Percentiles rank a stretch among this genome's conserved stretches.
Conservation (phyloP, 2,329 filamentous ascomycete genomes). For the Claviceps maximensis region DNA sequence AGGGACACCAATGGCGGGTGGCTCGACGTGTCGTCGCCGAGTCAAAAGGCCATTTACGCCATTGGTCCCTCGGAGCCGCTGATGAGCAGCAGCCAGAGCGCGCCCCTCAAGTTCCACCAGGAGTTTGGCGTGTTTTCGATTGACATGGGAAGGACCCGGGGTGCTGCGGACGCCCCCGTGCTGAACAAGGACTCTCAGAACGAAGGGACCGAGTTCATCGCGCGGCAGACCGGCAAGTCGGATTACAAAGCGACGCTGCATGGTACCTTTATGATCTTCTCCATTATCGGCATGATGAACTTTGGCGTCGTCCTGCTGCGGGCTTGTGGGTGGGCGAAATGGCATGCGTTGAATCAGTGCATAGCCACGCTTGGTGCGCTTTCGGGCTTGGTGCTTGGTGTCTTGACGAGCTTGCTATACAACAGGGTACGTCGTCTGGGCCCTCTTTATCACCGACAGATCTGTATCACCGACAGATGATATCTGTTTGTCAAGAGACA, state of each 20-base stretch:
- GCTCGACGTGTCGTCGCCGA: slow-evolving; percentile 35
- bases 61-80: slow-evolving; percentile 34
- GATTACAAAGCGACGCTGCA: slow-evolving; percentile 31
- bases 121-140: slow-evolving; percentile 42
- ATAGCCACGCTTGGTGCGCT: slow-evolving; percentile 35
- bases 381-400: slow-evolving; percentile 36
- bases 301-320: slow-evolving; percentile 40
- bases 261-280: slow-evolving; percentile 40
- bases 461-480: no score
- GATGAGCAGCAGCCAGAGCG: slow-evolving; percentile 27
- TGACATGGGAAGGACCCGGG: slow-evolving; percentile 39
- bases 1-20: slow-evolving; percentile 21
- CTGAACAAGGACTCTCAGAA: slow-evolving; percentile 21
- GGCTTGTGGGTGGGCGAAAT: slow-evolving; percentile 35
- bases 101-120: slow-evolving; percentile 36
- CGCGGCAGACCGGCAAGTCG: slow-evolving; percentile 15
- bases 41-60: slow-evolving; percentile 41
- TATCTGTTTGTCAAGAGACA: background rate
- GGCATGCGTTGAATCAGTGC: slow-evolving; percentile 41
- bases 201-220: slow-evolving; percentile 23
- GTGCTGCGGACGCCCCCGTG: slow-evolving; percentile 27
- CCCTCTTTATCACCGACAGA: no score
- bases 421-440: slow-evolving; percentile 35
- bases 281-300: slow-evolving; percentile 42
- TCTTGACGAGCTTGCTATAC: slow-evolving; percentile 39